Base-by-base conservation (phyloP, 2,329 filamentous ascomycete species). In the Microdochium nivale region DNA sequence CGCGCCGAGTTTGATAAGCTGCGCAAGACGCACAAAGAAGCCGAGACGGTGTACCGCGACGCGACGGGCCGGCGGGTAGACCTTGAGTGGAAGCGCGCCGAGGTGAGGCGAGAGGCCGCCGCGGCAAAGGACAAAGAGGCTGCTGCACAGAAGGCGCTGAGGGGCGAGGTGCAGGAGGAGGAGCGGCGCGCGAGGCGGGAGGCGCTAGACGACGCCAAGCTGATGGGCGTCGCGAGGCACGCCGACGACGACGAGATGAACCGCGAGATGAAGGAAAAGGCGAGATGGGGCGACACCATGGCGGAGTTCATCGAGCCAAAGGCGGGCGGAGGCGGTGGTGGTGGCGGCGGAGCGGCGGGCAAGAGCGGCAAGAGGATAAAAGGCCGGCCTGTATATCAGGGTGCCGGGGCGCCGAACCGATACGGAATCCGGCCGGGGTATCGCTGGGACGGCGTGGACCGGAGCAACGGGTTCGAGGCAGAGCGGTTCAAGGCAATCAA, bases 401-500 rank as follows among this genome's bases (percentile, higher is more conserved):
- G 92, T 0, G 79, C 85, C 0, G 88, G 87, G 52, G 80, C 88
- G 62, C 94, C 94, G 46, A 99, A 99, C 75, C 79, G 94, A 21
- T 97, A 97, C 71, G 89, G 88, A 1, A 97, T 99, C 55, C 78
- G 86, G 54, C 94, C 94, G 0, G 95, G 94, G 0, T 90, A 95
- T 72, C 77, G 89, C 57, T 99, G 94, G 94, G 94, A 99, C 74
- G 94, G 95, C 5, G 94, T 99, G 19, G 94, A 99, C 74, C 78
- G 94, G 58, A 79, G 89, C 21, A 99, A 90, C 70, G 92, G 92
- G 0, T 97, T 96, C 65, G 94, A 99, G 72, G 87, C 82, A 55
- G 86, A 96, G 65, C 87, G 91, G 72, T 97, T 97, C 71, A 90
- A 87, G 66, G 88, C 90, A 2, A 75, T 91, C 58, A 96, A 96